Percentiles rank a stretch among this genome's conserved stretches.
These are phyloP conservation scores for Penicillium verrucosum DNA, from an alignment of 2,329 filamentous ascomycete genomes.

Conservation along the genomic window DNA sequence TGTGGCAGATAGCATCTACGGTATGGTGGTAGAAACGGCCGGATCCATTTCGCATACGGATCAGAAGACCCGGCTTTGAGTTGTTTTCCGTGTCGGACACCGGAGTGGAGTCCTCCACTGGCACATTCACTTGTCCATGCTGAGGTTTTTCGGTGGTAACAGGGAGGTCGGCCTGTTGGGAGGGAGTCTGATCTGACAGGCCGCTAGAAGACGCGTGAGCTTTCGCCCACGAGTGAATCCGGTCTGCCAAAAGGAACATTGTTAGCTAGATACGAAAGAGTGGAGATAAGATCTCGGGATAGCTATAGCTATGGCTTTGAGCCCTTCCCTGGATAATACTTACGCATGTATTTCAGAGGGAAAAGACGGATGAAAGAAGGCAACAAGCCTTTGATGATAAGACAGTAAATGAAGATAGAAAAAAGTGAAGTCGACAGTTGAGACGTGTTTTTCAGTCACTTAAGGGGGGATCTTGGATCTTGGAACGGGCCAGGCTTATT, in stretches of 20 bases:
- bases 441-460: neutral
- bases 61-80: slow-evolving; percentile 21
- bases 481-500: slow-evolving; percentile 9
- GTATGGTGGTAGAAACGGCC: slow-evolving; percentile 35
- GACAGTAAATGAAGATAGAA: neutral
- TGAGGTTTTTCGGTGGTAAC: slow-evolving; percentile 10
- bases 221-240: slow-evolving; percentile 42
- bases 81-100: slow-evolving; percentile 21
- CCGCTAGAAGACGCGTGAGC: slow-evolving; percentile 34
- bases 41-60: slow-evolving; percentile 32
- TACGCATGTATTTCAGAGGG: slow-evolving; percentile 36
- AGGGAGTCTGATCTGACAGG: slow-evolving; percentile 2
- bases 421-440: slow-evolving; percentile 1
- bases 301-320: neutral
- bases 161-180: slow-evolving; percentile 3
- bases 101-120: slow-evolving; percentile 12
- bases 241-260: slow-evolving; percentile 24
- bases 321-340: slow-evolving; percentile 12
- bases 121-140: slow-evolving; percentile 32
- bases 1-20: slow-evolving; percentile 35
- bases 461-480: neutral
- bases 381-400: slow-evolving; percentile 14
- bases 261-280: slow-evolving; percentile 11
- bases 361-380: slow-evolving; percentile 21
- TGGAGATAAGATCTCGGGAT: neutral